Evolutionary conservation across 805 yeast genomes (phyloP).

Genomic region (Yarrowia keelungensis): DNA sequence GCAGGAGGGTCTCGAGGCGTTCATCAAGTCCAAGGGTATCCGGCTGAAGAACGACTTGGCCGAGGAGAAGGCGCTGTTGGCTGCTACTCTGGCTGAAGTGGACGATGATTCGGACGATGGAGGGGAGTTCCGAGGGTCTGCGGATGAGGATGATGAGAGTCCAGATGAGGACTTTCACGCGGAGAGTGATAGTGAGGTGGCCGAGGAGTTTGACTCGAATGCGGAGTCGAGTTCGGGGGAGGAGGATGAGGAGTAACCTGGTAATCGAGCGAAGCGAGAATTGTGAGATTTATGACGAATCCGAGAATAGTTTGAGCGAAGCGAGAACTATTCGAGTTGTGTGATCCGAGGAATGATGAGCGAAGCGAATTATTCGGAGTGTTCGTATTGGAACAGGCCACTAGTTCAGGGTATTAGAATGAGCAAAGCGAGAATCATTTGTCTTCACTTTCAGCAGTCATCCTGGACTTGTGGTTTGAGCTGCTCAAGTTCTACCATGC

Average conservation of each 20-base stretch:
- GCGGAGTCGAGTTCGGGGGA: constrained; percentile 50
- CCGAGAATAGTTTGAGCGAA: too few relatives aligned
- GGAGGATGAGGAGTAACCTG: constrained; percentile 43
- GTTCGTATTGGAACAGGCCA: too few relatives aligned
- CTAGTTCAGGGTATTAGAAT: too few relatives aligned
- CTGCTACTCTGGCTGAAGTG: constrained; percentile 69
- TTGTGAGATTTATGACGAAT: too few relatives aligned
- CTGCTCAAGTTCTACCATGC: too few relatives aligned
- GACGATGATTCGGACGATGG: constrained; percentile 61
- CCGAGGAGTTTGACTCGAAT: constrained; percentile 84
- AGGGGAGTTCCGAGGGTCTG: constrained; percentile 63
- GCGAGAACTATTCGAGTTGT: too few relatives aligned
- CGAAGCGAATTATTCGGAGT: too few relatives aligned
- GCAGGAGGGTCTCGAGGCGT: constrained; percentile 77
- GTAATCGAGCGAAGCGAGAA: constrained; percentile 5
- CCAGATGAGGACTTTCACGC: constrained; percentile 84
- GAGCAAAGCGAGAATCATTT: too few relatives aligned
- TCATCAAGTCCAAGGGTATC: constrained; percentile 76
- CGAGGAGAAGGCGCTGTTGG: constrained; percentile 81
- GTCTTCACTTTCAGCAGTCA: too few relatives aligned
- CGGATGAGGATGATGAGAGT: constrained; percentile 74
- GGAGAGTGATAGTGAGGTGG: constrained; percentile 68
- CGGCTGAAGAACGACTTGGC: constrained; percentile 87
- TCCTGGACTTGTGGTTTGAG: too few relatives aligned
- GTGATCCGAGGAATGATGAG: too few relatives aligned